Evolutionary conservation across 2,329 filamentous ascomycete species (phyloP), one percentile per base, ranked within the genome.

Genomic region (Penicillium janthinellum): DNA sequence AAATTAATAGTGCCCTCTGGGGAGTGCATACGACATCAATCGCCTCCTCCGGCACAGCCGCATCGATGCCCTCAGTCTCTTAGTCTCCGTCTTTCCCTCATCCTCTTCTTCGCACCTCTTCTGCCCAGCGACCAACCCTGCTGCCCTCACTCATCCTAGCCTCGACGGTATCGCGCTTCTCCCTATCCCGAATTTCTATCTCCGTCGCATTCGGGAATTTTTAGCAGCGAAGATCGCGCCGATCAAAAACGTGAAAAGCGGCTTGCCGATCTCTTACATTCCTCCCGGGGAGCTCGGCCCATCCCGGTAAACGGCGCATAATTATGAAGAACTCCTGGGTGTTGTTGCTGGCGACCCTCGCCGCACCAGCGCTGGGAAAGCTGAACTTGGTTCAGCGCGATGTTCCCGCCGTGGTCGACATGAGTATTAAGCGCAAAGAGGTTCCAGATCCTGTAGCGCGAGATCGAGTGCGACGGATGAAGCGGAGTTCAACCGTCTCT

Each of bases 381-480:
- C 64, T 79, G 28, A 63, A 67, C 39, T 70, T 78, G 17, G 67
- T 72, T 44, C 54, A 70, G 57, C 64, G 75, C 62, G 72, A 73
- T 52, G 56, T 57, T n/a, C 81, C 82, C 3, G 75, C 73, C 52
- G 82, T 83, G 14, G 72, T 85, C 20, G 71, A 78, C 14, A 75
- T 84, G 55, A 78, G 82, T 54, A 84, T 85, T 44, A 75, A 83
- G 63, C 80, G 84, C 44, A 79, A 76, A 59, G 65, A 79, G 59
- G 71, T 83, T 34, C 44, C 63, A 3, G 76, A 84, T 64, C 82
- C 82, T 2, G 60, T 83, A 15, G 66, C 70, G 25, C 77, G 80
- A 65, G 82, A 86, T 64, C 75, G 70, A 45, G 65, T 78, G 60
- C 77, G 82, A 56, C 74, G 80, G n/a, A 47, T 37, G 63, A 77